Evolutionary conservation across 805 yeast genomes (phyloP), one percentile per base, ranked within the genome.

Genomic region (Diddensiella caesifluorescens): DNA sequence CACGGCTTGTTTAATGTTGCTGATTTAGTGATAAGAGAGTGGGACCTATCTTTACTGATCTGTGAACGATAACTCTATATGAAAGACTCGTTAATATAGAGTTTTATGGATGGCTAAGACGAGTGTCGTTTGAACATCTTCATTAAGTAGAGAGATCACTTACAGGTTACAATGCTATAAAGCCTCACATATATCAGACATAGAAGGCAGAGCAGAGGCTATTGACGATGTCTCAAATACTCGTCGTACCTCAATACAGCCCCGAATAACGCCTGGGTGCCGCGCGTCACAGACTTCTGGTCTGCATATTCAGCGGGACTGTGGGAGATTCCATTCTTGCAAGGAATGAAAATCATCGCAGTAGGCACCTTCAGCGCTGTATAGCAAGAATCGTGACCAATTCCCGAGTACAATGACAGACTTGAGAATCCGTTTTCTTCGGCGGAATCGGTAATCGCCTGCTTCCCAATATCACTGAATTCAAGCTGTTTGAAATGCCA

Each of bases 291-390:
- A 46, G 80, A 77, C 45, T 79, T 79, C 2, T 84, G 85, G 0
- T 75, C 68, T 16, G 80, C 69, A 55, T 77, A 80, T 52, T 81
- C 88, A 41, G 69, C 73, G 6, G 80, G 82, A 57, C 78, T 79
- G 57, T 81, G 88, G 20, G 79, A 71, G 28, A 80, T 65, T 19
- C 87, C 87, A 52, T 76, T 80, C 49, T 64, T 72, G 22, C 81
- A 73, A 5, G 89, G 88, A 52, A 80, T 76, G 56, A 81, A 81
- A 25, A 81, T 74, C 87, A 81, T 81, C 1, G 85, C 74, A 0
- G 88, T 80, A 30, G 89, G 88, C 30, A 75, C 71, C 35, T 69
- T 65, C 4, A 63, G 52, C 5, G 75, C 68, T 1, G 82, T 76
- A 18, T 73, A 69, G 51, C 85, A 78, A 5, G 84, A 77, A 54